Percentiles rank a stretch among this genome's conserved stretches.
Evolutionary conservation across 129 eudicot species (phyloP).

Genomic region (Ambrosia artemisiifolia): DNA sequence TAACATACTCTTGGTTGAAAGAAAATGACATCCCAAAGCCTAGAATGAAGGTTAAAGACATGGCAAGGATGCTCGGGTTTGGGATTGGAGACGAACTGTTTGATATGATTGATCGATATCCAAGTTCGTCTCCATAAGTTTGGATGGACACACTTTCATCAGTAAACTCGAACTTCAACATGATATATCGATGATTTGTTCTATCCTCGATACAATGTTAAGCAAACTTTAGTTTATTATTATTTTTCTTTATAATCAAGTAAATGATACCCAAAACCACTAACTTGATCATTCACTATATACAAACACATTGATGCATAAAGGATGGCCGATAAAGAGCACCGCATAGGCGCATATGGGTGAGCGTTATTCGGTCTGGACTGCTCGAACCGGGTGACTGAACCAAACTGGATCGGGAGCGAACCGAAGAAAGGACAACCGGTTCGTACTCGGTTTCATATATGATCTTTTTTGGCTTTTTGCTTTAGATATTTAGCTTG

Average conservation of each 20-base stretch:
- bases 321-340: not conserved
- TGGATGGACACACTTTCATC: not conserved
- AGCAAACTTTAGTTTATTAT: not conserved
- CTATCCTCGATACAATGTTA: not conserved
- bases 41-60: constrained; percentile 70
- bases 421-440: too few species aligned
- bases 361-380: too few species aligned
- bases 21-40: constrained; percentile 70
- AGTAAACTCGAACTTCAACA: not conserved
- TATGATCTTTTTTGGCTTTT: too few species aligned
- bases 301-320: not conserved
- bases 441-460: too few species aligned
- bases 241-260: not conserved
- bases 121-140: constrained; percentile 16
- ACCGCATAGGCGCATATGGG: too few species aligned
- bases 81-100: constrained; percentile 93
- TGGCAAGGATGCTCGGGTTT: constrained; percentile 97
- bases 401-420: too few species aligned
- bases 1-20: constrained; percentile 81
- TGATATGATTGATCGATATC: constrained; percentile 62
- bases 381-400: too few species aligned
- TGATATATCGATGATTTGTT: not conserved
- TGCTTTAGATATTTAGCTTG: too few species aligned
- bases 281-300: not conserved
- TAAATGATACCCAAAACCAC: not conserved